phyloP scores from a whole-genome alignment of 257 asterid species.

The Forsythia viridissima region DNA sequence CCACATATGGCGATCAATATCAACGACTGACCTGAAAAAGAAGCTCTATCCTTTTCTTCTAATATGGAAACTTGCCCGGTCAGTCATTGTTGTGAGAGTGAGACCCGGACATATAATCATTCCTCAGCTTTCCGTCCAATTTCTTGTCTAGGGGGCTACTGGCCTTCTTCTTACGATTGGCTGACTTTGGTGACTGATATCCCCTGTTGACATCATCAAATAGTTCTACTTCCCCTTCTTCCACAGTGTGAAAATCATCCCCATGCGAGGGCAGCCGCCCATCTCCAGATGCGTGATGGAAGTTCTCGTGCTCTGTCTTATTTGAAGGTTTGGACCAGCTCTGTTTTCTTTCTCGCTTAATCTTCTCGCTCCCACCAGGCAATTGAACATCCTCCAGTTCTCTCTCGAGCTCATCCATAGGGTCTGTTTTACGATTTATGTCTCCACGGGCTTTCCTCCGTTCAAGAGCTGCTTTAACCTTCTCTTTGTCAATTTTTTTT shows the following conservation, averaged over 20 bases:
- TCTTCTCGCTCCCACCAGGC: conserved; percentile 55
- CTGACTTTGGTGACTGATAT: conserved; percentile 54
- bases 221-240: conserved; percentile 81
- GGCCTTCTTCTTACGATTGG: conserved; percentile 59
- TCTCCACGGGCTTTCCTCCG: conserved; percentile 77
- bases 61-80: conserved; percentile 2
- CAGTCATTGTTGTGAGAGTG: conserved; percentile 33
- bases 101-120: conserved; percentile 32
- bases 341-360: conserved; percentile 46
- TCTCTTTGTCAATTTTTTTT: conserved; percentile 64
- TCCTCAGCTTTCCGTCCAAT: conserved; percentile 45
- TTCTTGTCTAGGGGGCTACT: conserved; percentile 53
- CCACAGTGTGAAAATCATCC: conserved; percentile 56
- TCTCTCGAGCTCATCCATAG: conserved; percentile 77
- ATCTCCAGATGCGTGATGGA: conserved; percentile 32
- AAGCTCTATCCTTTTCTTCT: background rate
- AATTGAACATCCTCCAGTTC: conserved; percentile 78
- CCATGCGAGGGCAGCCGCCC: conserved; percentile 25
- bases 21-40: conserved; percentile 4
- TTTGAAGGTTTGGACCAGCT: conserved; percentile 45
- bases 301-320: conserved; percentile 42
- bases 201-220: conserved; percentile 51
- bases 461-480: conserved; percentile 77
- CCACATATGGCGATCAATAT: background rate
- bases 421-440: conserved; percentile 47